A percentile compares a stretch with the other conserved stretches of the same genome.
These are phyloP conservation scores for Coemansia sp. DNA, from an alignment of 192 early-diverging fungal genomes.

Conservation along the genomic window DNA sequence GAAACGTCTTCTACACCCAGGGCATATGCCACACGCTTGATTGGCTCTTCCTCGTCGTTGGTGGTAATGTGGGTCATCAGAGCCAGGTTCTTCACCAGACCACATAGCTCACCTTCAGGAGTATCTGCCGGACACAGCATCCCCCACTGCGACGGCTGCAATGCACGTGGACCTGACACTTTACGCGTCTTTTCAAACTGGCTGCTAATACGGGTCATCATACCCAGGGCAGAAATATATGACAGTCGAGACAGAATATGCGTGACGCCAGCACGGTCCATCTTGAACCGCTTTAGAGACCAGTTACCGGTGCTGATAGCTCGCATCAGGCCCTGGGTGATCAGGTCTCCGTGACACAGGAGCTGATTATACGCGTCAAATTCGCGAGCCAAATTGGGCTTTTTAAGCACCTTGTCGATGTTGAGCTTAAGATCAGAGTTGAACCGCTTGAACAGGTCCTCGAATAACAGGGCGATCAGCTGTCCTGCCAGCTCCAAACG, in stretches of 20 bases:
- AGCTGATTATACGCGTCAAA: slow-evolving; percentile 85
- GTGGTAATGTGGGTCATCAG: slow-evolving; percentile 99
- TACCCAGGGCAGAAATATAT: slow-evolving; percentile 93
- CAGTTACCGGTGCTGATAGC: slow-evolving; percentile 98
- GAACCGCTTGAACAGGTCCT: slow-evolving; percentile 96
- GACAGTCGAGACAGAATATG: slow-evolving; percentile 90
- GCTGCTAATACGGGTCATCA: slow-evolving; percentile 94
- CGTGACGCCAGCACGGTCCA: slow-evolving; percentile 97
- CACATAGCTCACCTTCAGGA: slow-evolving; percentile 97
- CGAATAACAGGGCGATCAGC: slow-evolving; percentile 88
- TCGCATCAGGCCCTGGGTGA: slow-evolving; percentile 87
- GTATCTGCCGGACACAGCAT: slow-evolving; percentile 97
- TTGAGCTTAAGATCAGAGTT: slow-evolving; percentile 82
- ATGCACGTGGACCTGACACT: slow-evolving; percentile 90
- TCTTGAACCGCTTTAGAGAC: slow-evolving; percentile 98
- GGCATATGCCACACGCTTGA: slow-evolving; percentile 73
- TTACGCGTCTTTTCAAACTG: slow-evolving; percentile 99
- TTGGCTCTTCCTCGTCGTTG: slow-evolving; percentile 80
- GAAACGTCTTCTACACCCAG: slow-evolving; percentile 93
- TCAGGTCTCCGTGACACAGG: slow-evolving; percentile 70
- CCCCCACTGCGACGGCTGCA: slow-evolving; percentile 97
- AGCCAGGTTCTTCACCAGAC: slow-evolving; percentile 95
- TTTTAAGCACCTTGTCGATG: slow-evolving; percentile 88
- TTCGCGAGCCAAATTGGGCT: slow-evolving; percentile 78
- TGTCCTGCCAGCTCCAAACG: slow-evolving; percentile 96